These are phyloP conservation scores for Triticum timopheevii DNA, from an alignment of 176 grass and related monocot species.

Conservation along the genomic window DNA sequence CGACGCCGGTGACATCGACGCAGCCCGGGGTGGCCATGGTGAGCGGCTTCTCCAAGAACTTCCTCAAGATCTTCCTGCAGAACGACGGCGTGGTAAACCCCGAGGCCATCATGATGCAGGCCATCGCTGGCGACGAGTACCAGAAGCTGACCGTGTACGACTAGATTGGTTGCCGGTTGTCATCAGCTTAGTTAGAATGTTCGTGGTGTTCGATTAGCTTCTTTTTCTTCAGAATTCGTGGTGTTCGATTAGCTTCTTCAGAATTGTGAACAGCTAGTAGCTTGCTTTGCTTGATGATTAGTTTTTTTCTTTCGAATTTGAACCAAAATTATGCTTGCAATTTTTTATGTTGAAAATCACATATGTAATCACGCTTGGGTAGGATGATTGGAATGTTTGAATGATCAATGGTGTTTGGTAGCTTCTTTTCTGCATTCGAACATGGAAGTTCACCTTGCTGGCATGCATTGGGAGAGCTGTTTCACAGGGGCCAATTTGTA, in stretches of 20 bases:
- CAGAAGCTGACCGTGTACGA: neutral
- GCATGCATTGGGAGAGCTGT: too few relatives aligned
- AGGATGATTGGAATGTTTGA: neutral
- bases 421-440: too few relatives aligned
- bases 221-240: neutral
- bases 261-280: neutral
- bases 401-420: too few relatives aligned
- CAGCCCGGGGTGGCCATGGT: conserved; percentile 43
- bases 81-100: neutral
- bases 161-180: neutral
- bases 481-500: too few relatives aligned
- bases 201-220: neutral
- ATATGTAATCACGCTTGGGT: neutral
- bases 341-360: too few relatives aligned
- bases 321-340: too few relatives aligned
- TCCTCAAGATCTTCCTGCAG: conserved; percentile 42
- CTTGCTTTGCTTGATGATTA: neutral
- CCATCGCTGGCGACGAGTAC: neutral
- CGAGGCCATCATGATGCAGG: neutral
- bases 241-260: neutral
- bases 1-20: conserved; percentile 22
- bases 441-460: too few relatives aligned
- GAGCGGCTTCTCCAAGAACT: conserved; percentile 57
- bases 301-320: too few relatives aligned
- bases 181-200: neutral